A percentile compares a stretch with the other conserved stretches of the same genome.
Conservation (phyloP, 2,329 filamentous ascomycete genomes). For the Alternaria alternata region DNA sequence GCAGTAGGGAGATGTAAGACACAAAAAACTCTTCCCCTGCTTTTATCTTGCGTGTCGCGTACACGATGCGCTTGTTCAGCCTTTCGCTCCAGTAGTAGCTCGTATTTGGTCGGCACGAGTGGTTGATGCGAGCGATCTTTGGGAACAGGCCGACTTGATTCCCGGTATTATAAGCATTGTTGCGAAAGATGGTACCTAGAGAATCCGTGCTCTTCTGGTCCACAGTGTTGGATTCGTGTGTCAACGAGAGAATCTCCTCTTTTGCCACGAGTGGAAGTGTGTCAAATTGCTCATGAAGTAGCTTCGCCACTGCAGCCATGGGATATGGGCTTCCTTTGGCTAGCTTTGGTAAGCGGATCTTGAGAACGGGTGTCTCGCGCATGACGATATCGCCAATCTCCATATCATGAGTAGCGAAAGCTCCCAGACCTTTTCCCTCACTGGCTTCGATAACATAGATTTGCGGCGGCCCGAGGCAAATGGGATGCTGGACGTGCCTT, state of each 20-base stretch:
- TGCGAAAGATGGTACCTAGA: constrained; percentile 45
- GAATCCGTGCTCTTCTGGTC: constrained; percentile 32
- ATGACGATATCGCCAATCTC: constrained; percentile 52
- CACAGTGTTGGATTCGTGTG: constrained; percentile 29
- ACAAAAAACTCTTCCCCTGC: constrained; percentile 53
- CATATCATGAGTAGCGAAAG: constrained; percentile 51
- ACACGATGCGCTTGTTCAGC: constrained; percentile 42
- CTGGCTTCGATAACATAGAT: constrained; percentile 42
- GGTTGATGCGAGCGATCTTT: constrained; percentile 49
- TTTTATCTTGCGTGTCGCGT: constrained; percentile 48
- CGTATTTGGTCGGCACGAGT: constrained; percentile 48
- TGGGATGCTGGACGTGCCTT: constrained; percentile 23
- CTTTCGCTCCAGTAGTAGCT: constrained; percentile 49
- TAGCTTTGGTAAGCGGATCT: constrained; percentile 38
- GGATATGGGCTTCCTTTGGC: constrained; percentile 39
- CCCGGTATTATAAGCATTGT: constrained; percentile 48
- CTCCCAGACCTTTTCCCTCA: constrained; percentile 54
- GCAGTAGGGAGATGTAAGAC: constrained; percentile 50
- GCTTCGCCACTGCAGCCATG: constrained; percentile 29
- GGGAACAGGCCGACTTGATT: constrained; percentile 44
- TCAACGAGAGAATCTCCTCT: constrained; percentile 39
- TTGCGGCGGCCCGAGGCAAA: constrained; percentile 35
- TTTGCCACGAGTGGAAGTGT: constrained; percentile 28
- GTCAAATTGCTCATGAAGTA: constrained; percentile 37
- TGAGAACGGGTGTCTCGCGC: constrained; percentile 51